Conservation (phyloP, 2,329 filamentous ascomycete species). For the Calcarisporium arbuscula region DNA sequence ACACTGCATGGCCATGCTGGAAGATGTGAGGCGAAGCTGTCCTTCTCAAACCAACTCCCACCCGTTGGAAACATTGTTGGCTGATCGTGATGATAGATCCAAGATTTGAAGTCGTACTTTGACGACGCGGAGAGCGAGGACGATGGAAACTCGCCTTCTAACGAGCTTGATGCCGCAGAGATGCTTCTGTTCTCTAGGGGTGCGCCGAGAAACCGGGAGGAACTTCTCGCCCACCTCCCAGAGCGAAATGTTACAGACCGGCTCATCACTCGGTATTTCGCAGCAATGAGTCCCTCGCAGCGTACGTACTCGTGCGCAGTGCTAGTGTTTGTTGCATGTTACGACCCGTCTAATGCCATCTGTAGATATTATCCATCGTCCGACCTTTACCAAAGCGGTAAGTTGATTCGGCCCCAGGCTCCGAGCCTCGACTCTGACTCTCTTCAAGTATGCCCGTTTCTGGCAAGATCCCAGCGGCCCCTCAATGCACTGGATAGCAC, state of each 20-base stretch:
- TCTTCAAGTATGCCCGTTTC: slow-evolving; percentile 40
- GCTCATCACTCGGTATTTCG: slow-evolving; percentile 47
- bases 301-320: slow-evolving; percentile 26
- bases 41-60: no score
- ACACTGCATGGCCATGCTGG: slow-evolving; percentile 54
- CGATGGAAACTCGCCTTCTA: slow-evolving; percentile 23
- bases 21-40: slow-evolving; percentile 48
- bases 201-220: slow-evolving; percentile 33
- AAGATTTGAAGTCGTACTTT: slow-evolving; percentile 53
- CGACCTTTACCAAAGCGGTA: slow-evolving; percentile 42
- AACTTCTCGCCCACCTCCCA: slow-evolving; percentile 43
- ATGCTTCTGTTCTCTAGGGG: slow-evolving; percentile 35
- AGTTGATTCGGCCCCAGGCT: slow-evolving; percentile 9
- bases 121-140: slow-evolving; percentile 37
- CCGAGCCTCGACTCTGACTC: slow-evolving; percentile 4
- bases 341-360: no score
- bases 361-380: slow-evolving; percentile 48
- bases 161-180: slow-evolving; percentile 33
- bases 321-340: no score
- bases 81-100: slow-evolving; percentile 38
- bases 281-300: slow-evolving; percentile 44
- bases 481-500: slow-evolving; percentile 42
- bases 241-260: slow-evolving; percentile 39
- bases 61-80: no score
- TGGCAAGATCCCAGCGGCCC: slow-evolving; percentile 34